Evolutionary conservation across 1,284 basidiomycete species (phyloP), one percentile per base, ranked within the genome.

Genomic region (Ustilago vetiveriae): DNA sequence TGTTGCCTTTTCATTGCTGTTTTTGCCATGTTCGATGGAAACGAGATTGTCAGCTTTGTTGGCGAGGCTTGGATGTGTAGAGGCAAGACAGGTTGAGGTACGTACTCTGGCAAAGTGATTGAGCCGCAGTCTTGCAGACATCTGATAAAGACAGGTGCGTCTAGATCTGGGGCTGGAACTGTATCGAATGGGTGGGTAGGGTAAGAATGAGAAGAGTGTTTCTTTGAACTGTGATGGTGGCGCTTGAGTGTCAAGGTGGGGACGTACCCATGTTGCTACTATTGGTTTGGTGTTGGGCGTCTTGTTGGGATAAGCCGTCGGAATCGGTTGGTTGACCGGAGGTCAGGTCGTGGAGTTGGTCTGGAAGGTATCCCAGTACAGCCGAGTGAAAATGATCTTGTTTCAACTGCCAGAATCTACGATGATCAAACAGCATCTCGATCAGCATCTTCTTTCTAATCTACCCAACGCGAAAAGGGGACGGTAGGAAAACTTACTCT

Each of bases 91-190:
- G 10, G 6, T 10, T 3, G 5, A 29, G 11, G 23, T 2, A 72
- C 76, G 65, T 60, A 74, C 72, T 76, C 74, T 13, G 70, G 68
- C 3, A 78, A 45, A 0, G 22, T 35, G n/a, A 78, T 35, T 1
- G 46, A 11, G 3, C 79, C 80, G 41, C 79, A 80, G 22, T 77
- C 78, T 16, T 73, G 50, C 11, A 60, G 39, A 47, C 79, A 80
- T n/a, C 70, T 60, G 6, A 80, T 48, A 41, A 82, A 82, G 14
- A 79, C 80, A 5, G 80, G 79, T 27, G 57, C 48, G 32, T 79
- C 67, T 7, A 79, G 45, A 21, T 75, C 68, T 17, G 80, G 80
- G 10, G 45, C 33, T 21, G 60, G 52, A 2, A 77, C 77, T 80
- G 46, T 11, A 10, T 30, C 13, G 24, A 3, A 17, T 8, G 16